A percentile compares a stretch with the other conserved stretches of the same genome.
These are phyloP conservation scores for Eugenia klotzschiana DNA, from an alignment of 441 rosid species.

Conservation along the genomic window DNA sequence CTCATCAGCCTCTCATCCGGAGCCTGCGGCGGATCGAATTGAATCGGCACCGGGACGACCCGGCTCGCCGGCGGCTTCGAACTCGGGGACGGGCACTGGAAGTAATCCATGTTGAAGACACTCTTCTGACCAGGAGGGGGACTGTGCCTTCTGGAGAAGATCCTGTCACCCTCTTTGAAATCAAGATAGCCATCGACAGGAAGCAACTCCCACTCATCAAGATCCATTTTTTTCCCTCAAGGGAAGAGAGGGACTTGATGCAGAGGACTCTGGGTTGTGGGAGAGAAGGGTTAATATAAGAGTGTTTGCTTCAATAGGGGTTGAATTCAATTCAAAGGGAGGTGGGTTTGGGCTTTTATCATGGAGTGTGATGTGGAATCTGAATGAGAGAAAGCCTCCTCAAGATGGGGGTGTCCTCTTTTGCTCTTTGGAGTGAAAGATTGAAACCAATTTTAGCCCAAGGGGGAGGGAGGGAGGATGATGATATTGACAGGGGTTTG, in stretches of 20 bases:
- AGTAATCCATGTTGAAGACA: constrained; percentile 28
- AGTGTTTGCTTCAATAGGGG: not conserved
- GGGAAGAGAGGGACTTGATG: not conserved
- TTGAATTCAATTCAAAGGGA: constrained; percentile 6
- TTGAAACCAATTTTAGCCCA: not conserved
- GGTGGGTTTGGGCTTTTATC: not conserved
- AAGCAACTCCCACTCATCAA: constrained; percentile 74
- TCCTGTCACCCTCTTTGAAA: constrained; percentile 25
- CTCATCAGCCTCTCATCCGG: constrained; percentile 6
- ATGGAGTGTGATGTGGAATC: constrained; percentile 9
- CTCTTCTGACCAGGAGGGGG: constrained; percentile 6
- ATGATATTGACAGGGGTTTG: not conserved
- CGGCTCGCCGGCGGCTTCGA: not conserved
- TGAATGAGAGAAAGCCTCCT: constrained; percentile 3
- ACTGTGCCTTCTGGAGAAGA: constrained; percentile 10
- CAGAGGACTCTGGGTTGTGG: not conserved
- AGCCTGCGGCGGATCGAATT: constrained; percentile 28
- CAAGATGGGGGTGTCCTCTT: constrained; percentile 14
- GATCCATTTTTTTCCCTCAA: constrained; percentile 34
- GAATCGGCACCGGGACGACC: constrained; percentile 8
- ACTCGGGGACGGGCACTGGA: constrained; percentile 38
- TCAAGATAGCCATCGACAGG: constrained; percentile 33
- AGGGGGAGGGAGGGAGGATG: not conserved
- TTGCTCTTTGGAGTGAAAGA: constrained; percentile 1
- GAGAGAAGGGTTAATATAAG: not conserved